phyloP scores from a whole-genome alignment of 2,329 filamentous ascomycete genomes.

The Pseudocercospora fijiensis region DNA sequence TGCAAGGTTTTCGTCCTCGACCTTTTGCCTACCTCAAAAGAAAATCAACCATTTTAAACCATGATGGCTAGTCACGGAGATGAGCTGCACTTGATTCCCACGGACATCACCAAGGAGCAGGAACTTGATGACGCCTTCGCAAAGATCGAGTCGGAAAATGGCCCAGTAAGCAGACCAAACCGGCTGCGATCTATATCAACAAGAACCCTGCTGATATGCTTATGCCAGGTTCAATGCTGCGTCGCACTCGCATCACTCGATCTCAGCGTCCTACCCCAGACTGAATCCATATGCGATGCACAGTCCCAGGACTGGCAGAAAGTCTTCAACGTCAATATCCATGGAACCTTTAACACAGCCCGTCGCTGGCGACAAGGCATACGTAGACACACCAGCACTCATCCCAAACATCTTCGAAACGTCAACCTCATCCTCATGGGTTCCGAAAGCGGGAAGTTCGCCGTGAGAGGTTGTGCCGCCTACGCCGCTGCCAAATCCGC shows the following conservation, averaged over 20 bases:
- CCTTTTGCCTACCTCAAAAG: conserved; percentile 6
- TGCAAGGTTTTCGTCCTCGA: conserved; percentile 41
- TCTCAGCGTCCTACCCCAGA: conserved; percentile 44
- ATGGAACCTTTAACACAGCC: conserved; percentile 47
- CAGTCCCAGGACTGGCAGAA: conserved; percentile 37
- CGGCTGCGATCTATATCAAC: too few relatives aligned
- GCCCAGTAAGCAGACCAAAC: not conserved
- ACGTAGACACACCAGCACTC: conserved; percentile 25
- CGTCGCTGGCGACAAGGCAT: conserved; percentile 46
- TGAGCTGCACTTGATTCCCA: conserved; percentile 14
- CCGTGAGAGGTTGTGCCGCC: conserved; percentile 45
- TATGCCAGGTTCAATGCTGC: conserved; percentile 39
- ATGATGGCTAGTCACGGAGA: not conserved
- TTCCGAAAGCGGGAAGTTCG: conserved; percentile 48
- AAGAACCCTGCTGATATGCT: not conserved
- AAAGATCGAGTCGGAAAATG: not conserved
- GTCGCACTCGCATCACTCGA: conserved; percentile 49
- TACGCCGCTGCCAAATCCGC: conserved; percentile 50
- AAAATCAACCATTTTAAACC: not conserved
- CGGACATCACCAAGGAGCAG: conserved; percentile 32
- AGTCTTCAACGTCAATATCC: conserved; percentile 47
- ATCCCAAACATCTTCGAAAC: conserved; percentile 33
- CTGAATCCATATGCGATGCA: conserved; percentile 41
- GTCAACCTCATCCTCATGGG: conserved; percentile 48
- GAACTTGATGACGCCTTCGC: not conserved